These are phyloP conservation scores for Nectriaceae sp. DNA, from an alignment of 2,329 filamentous ascomycete genomes.

Conservation along the genomic window DNA sequence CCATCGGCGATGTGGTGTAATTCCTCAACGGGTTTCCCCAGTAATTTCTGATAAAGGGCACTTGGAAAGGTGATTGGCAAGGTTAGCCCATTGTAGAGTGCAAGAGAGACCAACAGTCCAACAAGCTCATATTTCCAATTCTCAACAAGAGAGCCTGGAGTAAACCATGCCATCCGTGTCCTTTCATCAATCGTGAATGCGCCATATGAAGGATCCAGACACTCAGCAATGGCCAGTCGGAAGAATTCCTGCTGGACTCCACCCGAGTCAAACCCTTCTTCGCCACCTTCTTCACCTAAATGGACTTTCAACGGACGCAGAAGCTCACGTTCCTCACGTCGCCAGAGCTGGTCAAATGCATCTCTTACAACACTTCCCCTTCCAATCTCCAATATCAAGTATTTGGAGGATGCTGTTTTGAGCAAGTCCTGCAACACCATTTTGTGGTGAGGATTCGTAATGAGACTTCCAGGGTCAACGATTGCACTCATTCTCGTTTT, in stretches of 20 bases:
- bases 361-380: conserved; percentile 69
- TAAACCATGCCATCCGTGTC: conserved; percentile 86
- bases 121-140: conserved; percentile 89
- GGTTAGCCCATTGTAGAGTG: conserved; percentile 90
- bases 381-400: conserved; percentile 69
- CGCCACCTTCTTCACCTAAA: conserved; percentile 78
- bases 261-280: conserved; percentile 90
- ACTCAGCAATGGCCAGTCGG: conserved; percentile 77
- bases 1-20: conserved; percentile 81
- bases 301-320: conserved; percentile 85
- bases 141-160: conserved; percentile 77
- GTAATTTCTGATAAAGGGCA: conserved; percentile 78
- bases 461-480: conserved; percentile 54
- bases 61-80: conserved; percentile 87
- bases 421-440: conserved; percentile 64
- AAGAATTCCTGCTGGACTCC: conserved; percentile 98
- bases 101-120: conserved; percentile 84
- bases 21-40: conserved; percentile 68
- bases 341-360: conserved; percentile 87
- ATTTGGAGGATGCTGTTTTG: conserved; percentile 68
- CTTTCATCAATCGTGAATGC: conserved; percentile 77
- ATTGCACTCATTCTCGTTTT: conserved; percentile 58
- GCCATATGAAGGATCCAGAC: conserved; percentile 75
- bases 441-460: conserved; percentile 59
- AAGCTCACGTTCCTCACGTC: conserved; percentile 78